These are phyloP conservation scores for Pelargonium citronellum DNA, from an alignment of 441 rosid species.

Conservation along the genomic window DNA sequence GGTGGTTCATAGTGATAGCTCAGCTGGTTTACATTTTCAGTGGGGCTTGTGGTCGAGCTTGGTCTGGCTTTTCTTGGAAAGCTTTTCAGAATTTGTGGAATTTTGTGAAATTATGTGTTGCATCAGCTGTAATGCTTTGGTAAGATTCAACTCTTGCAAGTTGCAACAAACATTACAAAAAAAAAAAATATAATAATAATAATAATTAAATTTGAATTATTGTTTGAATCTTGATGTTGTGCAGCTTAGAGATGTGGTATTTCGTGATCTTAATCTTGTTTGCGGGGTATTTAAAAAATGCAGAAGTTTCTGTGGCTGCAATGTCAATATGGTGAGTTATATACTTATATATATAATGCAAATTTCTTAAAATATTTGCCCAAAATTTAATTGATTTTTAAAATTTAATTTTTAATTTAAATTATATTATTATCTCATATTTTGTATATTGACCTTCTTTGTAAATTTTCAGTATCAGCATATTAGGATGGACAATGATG, in stretches of 20 bases:
- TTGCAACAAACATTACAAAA: background rate
- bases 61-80: constrained; percentile 10
- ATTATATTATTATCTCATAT: too few species aligned
- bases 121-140: constrained; percentile 12
- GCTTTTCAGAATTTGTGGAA: constrained; percentile 12
- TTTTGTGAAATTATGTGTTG: constrained; percentile 13
- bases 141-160: background rate
- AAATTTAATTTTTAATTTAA: too few species aligned
- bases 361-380: too few species aligned
- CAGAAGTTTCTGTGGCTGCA: constrained; percentile 15
- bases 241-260: constrained; percentile 17
- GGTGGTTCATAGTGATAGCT: constrained; percentile 18
- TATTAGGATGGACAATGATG: constrained; percentile 70
- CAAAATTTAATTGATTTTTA: too few species aligned
- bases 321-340: constrained; percentile 18
- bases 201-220: background rate
- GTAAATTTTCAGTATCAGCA: constrained; percentile 71
- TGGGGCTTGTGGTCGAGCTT: constrained; percentile 13
- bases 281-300: constrained; percentile 19
- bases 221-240: background rate
- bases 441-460: too few species aligned
- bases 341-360: too few species aligned
- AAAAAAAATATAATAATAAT: background rate
- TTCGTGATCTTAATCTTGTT: constrained; percentile 13
- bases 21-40: constrained; percentile 10